Base-by-base conservation (phyloP, 495 filamentous ascomycete genomes). In the Penicillium paxilli region DNA sequence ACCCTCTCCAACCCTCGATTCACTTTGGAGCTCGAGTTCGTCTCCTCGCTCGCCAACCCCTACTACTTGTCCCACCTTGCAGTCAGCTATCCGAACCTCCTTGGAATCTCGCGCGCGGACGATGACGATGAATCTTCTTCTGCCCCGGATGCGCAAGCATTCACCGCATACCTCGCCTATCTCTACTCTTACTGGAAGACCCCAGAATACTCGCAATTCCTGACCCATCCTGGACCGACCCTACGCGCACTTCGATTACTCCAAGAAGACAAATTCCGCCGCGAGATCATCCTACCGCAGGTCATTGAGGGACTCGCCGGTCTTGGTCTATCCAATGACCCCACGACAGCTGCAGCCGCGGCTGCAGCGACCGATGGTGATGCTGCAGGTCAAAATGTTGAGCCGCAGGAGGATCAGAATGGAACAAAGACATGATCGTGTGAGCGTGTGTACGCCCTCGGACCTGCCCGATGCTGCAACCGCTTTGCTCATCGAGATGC, bases 31-130 rank as follows among this genome's bases (percentile, higher is more conserved):
- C 66, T 68, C 26, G 71, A 95, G 80, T 95, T 96, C 63, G 90
- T 95, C 37, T 88, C 91, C 61, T 84, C 86, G n/a, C 88, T 96
- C 48, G 84, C 84, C 55, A 92, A 92, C 62, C 91, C 91, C 0
- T 79, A 81, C 65, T 95, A 96, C 72, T 80, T 96, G 24, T 90
- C 90, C 59, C 84, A 92, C 59, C 85, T 96, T 16, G 91, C 88
- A 2, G 81, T 84, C 28, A 84, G 54, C 44, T 77, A 76, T 44
- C 83, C 65, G 74, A 84, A 70, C 49, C 66, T 77, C 3, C 65
- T 80, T 44, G 72, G 75, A 1, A 72, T 74, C 48, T 70, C 69
- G 7, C 63, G 52, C 41, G 53, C 53, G 61, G 76, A 75, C 25
- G 68, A 76, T 62, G 66, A 70, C 44, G 41, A 64, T 20, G 65